Evolutionary conservation across 164 flowering plant genomes (phyloP), one percentile per base, ranked within the genome.

Genomic region (Vitis amurensis): DNA sequence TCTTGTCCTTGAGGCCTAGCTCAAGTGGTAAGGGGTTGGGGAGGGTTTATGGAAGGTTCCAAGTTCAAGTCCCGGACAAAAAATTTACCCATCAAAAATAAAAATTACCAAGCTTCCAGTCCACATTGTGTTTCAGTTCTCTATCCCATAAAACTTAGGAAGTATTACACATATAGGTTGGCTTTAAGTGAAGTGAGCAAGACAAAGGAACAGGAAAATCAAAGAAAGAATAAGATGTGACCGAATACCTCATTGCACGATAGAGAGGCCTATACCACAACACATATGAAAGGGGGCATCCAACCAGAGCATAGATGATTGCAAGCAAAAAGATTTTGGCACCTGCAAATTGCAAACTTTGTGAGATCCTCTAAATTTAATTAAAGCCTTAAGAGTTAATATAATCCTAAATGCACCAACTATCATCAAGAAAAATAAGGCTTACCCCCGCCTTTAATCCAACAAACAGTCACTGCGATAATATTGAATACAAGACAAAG

Each of bases 221-320:
- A 23, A 23, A 23, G 6, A 37, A 37, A 37, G 44, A 37, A 37
- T 37, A 37, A 37, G 44, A 37, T 37, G 44, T 37, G 44, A 37
- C 44, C 7, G 4, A 37, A 37, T 86, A 88, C 99, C 97, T 96
- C 95, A 96, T 86, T 59, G 93, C 98, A 66, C 97, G 91, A 80
- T 96, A 96, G 23, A 96, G 86, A 60, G 99, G 99, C 81, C 97
- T 88, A 80, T 96, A 96, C 99, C 99, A 96, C 57, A 96, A 80
- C 55, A 96, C 84, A 80, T 93, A 96, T 1, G 99, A 96, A 66
- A 96, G 82, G 14, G 99, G 99, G 59, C 82, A 75, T 76, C 99
- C 99, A 64, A 86, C 79, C 55, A 96, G n/a, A 17, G 91, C 91
- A 81, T 96, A 96, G 67, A 96, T 96, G 51, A 71, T 64, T 16